A percentile compares a stretch with the other conserved stretches of the same genome.
phyloP scores from a whole-genome alignment of 2,329 filamentous ascomycete genomes.

The Xylaria arbuscula region DNA sequence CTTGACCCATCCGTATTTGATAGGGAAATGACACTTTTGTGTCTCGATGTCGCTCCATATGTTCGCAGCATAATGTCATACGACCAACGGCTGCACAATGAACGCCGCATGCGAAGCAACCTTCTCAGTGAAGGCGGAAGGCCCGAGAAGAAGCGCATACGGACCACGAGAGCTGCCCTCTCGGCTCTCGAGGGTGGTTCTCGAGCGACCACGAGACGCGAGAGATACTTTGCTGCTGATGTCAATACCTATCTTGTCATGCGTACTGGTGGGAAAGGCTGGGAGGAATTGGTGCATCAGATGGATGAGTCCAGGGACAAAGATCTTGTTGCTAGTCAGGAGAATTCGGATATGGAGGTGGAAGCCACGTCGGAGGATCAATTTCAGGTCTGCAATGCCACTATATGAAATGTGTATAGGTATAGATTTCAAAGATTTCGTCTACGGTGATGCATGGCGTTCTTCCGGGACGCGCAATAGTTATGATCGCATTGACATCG shows the following conservation, averaged over 20 bases:
- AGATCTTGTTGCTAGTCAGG: constrained; percentile 5
- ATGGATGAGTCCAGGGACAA: neutral
- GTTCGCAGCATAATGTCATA: constrained; percentile 85
- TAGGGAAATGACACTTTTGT: constrained; percentile 72
- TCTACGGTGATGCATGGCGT: constrained; percentile 7
- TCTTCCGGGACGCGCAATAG: neutral
- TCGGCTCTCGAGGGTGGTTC: constrained; percentile 81
- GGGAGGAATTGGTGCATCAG: constrained; percentile 48
- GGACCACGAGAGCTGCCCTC: constrained; percentile 79
- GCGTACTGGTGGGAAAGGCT: constrained; percentile 66
- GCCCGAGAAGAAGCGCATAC: constrained; percentile 65
- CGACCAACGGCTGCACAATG: constrained; percentile 76
- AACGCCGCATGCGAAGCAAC: constrained; percentile 71
- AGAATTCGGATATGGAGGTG: constrained; percentile 25
- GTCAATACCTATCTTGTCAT: constrained; percentile 72
- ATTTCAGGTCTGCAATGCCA: constrained; percentile 4
- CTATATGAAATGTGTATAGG: constrained; percentile 3
- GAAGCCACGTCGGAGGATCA: constrained; percentile 11
- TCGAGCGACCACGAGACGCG: constrained; percentile 72
- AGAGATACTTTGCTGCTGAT: constrained; percentile 75
- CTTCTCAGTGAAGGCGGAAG: constrained; percentile 69
- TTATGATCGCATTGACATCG: neutral
- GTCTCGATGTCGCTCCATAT: constrained; percentile 86
- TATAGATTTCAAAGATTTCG: constrained; percentile 8
- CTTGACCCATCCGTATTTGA: constrained; percentile 82